phyloP scores from a whole-genome alignment of 2,329 filamentous ascomycete species.

The Xylaria sp. region DNA sequence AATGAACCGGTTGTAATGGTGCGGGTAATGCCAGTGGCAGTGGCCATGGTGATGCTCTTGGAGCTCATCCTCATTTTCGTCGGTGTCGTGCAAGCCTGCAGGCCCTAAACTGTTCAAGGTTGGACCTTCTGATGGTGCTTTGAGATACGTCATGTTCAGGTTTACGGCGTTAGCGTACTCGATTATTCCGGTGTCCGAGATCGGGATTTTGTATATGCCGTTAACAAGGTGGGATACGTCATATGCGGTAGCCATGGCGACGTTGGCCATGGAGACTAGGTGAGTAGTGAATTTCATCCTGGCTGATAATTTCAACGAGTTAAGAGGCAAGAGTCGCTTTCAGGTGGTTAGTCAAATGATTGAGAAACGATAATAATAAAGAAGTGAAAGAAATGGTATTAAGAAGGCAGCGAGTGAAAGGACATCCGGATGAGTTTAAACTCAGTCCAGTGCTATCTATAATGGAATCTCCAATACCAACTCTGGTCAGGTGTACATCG shows the following conservation, averaged over 20 bases:
- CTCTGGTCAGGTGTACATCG: neutral
- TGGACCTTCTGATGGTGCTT: neutral
- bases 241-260: neutral
- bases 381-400: neutral
- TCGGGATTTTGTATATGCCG: constrained; percentile 7
- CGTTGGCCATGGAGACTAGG: neutral
- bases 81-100: neutral
- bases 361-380: neutral
- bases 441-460: neutral
- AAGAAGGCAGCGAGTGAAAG: neutral
- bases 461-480: neutral
- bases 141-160: neutral
- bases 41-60: neutral
- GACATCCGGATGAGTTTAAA: neutral
- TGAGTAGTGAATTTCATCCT: neutral
- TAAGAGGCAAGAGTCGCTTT: neutral
- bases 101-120: neutral
- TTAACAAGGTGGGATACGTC: constrained; percentile 1
- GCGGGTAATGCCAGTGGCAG: constrained; percentile 16
- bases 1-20: constrained; percentile 1
- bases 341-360: neutral
- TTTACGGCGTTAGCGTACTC: neutral
- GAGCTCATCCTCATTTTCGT: neutral
- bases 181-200: neutral
- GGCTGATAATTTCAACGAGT: neutral